These are phyloP conservation scores for Macrophomina pseudophaseolina DNA, from an alignment of 2,329 filamentous ascomycete genomes.

Conservation along the genomic window DNA sequence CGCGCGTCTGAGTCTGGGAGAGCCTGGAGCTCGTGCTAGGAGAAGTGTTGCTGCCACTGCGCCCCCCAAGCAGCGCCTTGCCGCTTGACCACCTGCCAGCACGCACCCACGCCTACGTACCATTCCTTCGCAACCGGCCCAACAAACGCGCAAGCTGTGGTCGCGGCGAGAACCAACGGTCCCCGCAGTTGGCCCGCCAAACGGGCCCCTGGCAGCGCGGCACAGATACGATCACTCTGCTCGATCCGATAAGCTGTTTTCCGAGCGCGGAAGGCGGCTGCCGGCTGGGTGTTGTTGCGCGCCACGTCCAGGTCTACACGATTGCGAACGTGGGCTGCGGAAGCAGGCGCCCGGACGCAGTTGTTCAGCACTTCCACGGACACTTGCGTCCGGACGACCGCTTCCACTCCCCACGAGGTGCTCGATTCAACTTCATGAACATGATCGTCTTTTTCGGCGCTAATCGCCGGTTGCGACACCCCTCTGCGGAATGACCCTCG, in stretches of 20 bases:
- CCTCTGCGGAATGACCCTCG: neutral
- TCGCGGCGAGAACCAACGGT: neutral
- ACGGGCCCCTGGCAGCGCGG: neutral
- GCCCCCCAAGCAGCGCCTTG: conserved; percentile 10
- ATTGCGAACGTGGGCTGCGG: too few relatives aligned
- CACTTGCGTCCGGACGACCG: too few relatives aligned
- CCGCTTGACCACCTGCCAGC: neutral
- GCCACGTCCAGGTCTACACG: too few relatives aligned
- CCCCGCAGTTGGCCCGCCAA: conserved; percentile 17
- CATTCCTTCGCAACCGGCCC: neutral
- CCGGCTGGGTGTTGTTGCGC: too few relatives aligned
- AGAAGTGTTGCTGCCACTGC: neutral
- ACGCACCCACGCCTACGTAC: neutral
- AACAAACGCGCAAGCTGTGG: conserved; percentile 3
- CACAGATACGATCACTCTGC: neutral
- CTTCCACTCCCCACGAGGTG: too few relatives aligned
- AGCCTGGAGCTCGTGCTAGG: neutral
- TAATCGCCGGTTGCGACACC: neutral
- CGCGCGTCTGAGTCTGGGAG: neutral
- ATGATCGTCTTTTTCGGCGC: neutral
- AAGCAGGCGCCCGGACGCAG: too few relatives aligned
- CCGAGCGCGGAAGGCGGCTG: neutral
- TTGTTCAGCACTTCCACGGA: too few relatives aligned
- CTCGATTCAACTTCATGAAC: neutral
- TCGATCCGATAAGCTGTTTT: conserved; percentile 10